Percentiles rank a stretch among this genome's conserved stretches.
These are phyloP conservation scores for Sclerotiophoma versabilis DNA, from an alignment of 2,329 filamentous ascomycete species.

Conservation along the genomic window DNA sequence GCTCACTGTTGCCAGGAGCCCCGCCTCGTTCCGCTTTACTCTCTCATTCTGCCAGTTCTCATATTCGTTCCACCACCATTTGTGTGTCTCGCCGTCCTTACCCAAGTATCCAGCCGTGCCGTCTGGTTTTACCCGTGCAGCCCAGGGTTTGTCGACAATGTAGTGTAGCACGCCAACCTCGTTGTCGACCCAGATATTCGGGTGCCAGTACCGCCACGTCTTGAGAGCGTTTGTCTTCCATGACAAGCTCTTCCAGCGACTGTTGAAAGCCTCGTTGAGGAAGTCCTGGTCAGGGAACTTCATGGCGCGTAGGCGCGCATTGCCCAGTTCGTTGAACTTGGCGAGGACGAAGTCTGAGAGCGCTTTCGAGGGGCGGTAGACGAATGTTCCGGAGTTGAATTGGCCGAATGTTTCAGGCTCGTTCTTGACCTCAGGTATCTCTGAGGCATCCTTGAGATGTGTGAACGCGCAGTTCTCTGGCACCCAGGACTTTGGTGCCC, in stretches of 20 bases:
- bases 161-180: conserved; percentile 60
- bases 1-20: conserved; percentile 27
- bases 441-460: conserved; percentile 42
- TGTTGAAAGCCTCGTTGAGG: conserved; percentile 57
- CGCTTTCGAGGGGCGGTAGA: conserved; percentile 54
- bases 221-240: conserved; percentile 64
- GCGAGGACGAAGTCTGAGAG: conserved; percentile 52
- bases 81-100: conserved; percentile 60
- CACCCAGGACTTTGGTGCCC: conserved; percentile 59
- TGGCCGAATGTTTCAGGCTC: conserved; percentile 52
- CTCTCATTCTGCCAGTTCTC: conserved; percentile 50
- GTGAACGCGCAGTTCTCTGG: conserved; percentile 59
- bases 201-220: conserved; percentile 62
- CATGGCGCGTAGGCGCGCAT: conserved; percentile 49
- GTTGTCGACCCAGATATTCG: conserved; percentile 59
- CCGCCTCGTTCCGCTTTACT: conserved; percentile 23
- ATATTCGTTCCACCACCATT: conserved; percentile 62
- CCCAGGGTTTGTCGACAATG: conserved; percentile 65
- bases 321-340: conserved; percentile 51
- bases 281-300: conserved; percentile 64
- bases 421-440: conserved; percentile 45
- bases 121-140: conserved; percentile 50
- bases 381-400: conserved; percentile 61
- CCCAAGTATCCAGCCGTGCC: conserved; percentile 58
- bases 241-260: conserved; percentile 53